Evolutionary conservation across 2,329 filamentous ascomycete species (phyloP).

Genomic region (Colletotrichum neosansevieriae): DNA sequence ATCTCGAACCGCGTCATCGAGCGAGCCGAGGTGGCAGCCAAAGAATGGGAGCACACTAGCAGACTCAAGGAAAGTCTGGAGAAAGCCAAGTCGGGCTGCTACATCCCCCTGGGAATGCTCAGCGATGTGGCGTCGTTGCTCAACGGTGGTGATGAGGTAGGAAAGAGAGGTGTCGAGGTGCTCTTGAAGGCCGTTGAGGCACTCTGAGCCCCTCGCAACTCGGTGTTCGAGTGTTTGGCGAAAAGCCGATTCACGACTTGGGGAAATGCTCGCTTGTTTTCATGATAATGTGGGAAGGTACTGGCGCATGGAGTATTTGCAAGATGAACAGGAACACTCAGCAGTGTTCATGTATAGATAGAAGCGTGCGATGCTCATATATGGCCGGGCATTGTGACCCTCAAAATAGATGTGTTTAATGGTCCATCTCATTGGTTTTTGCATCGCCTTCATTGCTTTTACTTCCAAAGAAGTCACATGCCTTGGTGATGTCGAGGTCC

Average conservation of each 20-base stretch:
- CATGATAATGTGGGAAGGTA: slow-evolving; percentile 5
- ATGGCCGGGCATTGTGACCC: slow-evolving; percentile 1
- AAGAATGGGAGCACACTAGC: slow-evolving; percentile 95
- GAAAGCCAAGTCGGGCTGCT: slow-evolving; percentile 80
- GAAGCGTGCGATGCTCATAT: background rate
- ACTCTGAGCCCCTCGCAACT: slow-evolving; percentile 52
- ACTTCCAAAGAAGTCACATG: background rate
- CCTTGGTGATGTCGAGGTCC: too few relatives aligned
- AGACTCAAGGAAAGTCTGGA: slow-evolving; percentile 90
- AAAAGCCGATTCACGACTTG: background rate
- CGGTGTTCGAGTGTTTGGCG: background rate
- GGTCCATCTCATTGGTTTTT: background rate
- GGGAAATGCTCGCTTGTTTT: background rate
- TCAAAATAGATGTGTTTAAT: background rate
- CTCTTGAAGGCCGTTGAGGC: slow-evolving; percentile 71
- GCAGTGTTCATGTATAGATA: slow-evolving; percentile 6
- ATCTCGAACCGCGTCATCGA: slow-evolving; percentile 87
- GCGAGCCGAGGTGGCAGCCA: slow-evolving; percentile 87
- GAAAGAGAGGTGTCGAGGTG: slow-evolving; percentile 67
- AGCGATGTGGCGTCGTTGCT: slow-evolving; percentile 89
- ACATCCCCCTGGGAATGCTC: slow-evolving; percentile 85
- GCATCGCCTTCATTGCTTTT: background rate
- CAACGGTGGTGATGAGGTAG: slow-evolving; percentile 66
- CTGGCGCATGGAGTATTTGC: slow-evolving; percentile 5
- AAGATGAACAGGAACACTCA: background rate